A percentile compares a stretch with the other conserved stretches of the same genome.
These are phyloP conservation scores for Lactifluus echinatus DNA, from an alignment of 768 basidiomycete genomes.

Conservation along the genomic window DNA sequence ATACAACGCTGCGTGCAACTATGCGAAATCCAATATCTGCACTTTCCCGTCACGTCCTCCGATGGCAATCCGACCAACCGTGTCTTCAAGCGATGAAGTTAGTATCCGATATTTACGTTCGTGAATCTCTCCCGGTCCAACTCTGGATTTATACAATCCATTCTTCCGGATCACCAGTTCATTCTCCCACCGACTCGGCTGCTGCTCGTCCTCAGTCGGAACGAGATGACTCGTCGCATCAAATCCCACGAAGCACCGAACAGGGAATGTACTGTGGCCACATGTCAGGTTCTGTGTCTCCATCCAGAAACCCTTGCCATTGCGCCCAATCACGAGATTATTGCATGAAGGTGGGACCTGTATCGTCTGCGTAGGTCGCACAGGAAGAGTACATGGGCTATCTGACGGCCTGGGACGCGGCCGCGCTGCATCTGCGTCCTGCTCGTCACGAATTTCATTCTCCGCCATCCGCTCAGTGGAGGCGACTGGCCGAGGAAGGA, in stretches of 20 bases:
- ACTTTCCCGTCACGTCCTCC: conserved; percentile 29
- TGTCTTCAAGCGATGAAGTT: conserved; percentile 28
- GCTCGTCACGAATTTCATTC: not conserved
- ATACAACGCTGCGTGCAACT: conserved; percentile 11
- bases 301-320: conserved; percentile 32
- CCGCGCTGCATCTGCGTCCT: not conserved
- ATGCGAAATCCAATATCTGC: conserved; percentile 29
- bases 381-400: conserved; percentile 25
- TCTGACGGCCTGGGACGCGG: conserved; percentile 1
- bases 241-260: conserved; percentile 29
- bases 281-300: conserved; percentile 28
- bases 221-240: conserved; percentile 20
- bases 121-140: conserved; percentile 28
- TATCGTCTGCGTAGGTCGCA: conserved; percentile 21
- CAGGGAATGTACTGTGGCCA: conserved; percentile 25
- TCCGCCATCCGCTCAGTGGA: not conserved
- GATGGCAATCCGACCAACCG: conserved; percentile 29
- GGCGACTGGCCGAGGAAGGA: conserved; percentile 22
- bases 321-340: conserved; percentile 24
- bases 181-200: conserved; percentile 14
- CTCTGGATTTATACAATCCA: conserved; percentile 26
- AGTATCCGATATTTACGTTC: conserved; percentile 26
- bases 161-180: conserved; percentile 23
- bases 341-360: conserved; percentile 26
- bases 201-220: conserved; percentile 9